Base-by-base conservation (phyloP, 305 asterid species). In the Euphrasia arctica region DNA sequence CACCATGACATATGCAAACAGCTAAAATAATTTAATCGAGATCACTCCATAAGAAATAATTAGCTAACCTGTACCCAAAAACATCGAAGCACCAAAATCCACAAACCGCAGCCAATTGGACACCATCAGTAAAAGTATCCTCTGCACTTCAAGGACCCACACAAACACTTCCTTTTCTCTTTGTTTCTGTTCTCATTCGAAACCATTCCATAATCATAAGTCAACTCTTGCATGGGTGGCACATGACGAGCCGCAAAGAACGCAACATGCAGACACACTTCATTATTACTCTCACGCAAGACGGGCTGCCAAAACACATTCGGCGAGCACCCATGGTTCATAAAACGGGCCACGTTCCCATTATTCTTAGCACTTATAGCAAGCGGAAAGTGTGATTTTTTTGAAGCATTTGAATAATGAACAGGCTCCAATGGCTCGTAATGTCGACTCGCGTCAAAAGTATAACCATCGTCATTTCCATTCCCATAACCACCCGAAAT, bases 181-280 rank as follows among this genome's bases (percentile, higher is more conserved):
- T 58, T 67, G 42, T 74, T 79, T 58, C 84, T 80, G 65, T 81
- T 84, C 67, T 76, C 84, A 36, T 85, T 62, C 14, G 78, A 64
- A 75, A 77, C 73, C 70, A 82, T 60, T 58, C 95, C 98, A 68
- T 89, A 91, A 72, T 91, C 95, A 73, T 76, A 89, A 1, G 88
- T 85, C 72, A 91, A 74, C 84, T 91, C 98, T 57, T 81, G 98
- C 96, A 91, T 73, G 29, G 98, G 98, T 62, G 98, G 96, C 72
- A 91, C 83, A 66, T 89, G 96, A 10, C 82, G 65, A 58, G 87
- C 72, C 62, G 98, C 86, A 76, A 86, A 91, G 80, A 91, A 85
- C 25, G 90, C 98, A 79, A 91, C 73, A 63, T 89, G 92, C 64
- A 86, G 82, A 80, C 72, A 82, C 0, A 85, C 69, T 57, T 83